phyloP scores from a whole-genome alignment of 306 rosid species.

The Elaeagnus macrophylla region DNA sequence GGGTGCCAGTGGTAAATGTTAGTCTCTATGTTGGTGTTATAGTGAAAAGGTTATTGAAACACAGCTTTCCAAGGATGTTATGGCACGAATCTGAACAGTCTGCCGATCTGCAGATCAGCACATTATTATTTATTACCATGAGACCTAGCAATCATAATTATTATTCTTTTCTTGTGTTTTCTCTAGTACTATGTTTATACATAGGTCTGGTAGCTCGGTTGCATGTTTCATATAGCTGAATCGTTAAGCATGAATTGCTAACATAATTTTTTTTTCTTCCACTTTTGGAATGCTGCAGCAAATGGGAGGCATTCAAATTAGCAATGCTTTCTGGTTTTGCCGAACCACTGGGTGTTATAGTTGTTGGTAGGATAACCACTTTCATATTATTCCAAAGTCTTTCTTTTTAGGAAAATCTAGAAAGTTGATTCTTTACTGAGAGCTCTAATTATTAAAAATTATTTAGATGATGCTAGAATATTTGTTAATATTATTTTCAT shows the following conservation, averaged over 20 bases:
- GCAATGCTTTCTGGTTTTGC: slow-evolving; percentile 97
- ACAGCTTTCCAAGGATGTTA: no score
- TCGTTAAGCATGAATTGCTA: slow-evolving; percentile 15
- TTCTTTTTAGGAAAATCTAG: slow-evolving; percentile 1
- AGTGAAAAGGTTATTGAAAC: no score
- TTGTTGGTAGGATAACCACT: slow-evolving; percentile 63
- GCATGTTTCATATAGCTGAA: slow-evolving; percentile 12
- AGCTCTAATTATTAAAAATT: not conserved
- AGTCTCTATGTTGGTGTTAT: no score
- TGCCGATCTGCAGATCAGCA: no score
- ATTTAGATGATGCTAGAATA: not conserved
- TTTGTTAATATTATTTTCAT: no score
- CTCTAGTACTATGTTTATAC: no score
- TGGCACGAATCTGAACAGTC: no score
- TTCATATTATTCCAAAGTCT: slow-evolving; percentile 8
- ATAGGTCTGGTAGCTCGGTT: not conserved
- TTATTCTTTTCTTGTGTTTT: no score
- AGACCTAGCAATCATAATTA: no score
- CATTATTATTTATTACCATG: no score
- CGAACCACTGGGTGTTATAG: slow-evolving; percentile 85
- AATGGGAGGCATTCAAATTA: slow-evolving; percentile 98
- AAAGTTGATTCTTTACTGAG: not conserved
- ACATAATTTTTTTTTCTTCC: slow-evolving; percentile 7
- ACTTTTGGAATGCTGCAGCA: slow-evolving; percentile 38
- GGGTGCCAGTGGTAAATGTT: no score